Conservation (phyloP, 495 filamentous ascomycete species). For the Penicillium coprophilum region DNA sequence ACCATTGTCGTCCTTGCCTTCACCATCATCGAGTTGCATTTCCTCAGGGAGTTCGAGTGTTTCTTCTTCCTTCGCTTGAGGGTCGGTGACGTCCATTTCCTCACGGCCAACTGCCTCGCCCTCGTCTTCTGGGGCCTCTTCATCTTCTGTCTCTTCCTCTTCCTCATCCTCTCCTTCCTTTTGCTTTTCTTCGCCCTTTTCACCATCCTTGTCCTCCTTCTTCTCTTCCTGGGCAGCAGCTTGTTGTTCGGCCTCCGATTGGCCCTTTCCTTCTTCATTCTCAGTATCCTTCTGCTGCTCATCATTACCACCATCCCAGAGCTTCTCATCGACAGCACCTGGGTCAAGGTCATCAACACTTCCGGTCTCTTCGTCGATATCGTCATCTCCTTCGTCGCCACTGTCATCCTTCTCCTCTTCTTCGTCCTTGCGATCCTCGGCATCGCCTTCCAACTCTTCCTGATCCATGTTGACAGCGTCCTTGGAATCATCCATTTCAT, state of each 20-base stretch:
- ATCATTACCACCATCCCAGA: conserved; percentile 86
- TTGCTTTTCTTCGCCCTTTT: conserved; percentile 45
- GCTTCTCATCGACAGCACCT: conserved; percentile 90
- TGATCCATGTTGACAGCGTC: conserved; percentile 96
- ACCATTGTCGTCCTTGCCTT: conserved; percentile 60
- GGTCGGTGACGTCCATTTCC: conserved; percentile 63
- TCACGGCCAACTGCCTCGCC: conserved; percentile 59
- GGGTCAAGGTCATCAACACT: conserved; percentile 87
- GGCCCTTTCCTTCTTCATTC: conserved; percentile 66
- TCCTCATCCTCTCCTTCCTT: conserved; percentile 53
- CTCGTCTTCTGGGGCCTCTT: conserved; percentile 59
- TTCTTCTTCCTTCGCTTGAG: conserved; percentile 71
- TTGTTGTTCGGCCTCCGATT: conserved; percentile 62
- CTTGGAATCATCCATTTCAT: conserved; percentile 66
- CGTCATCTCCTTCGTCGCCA: conserved; percentile 57
- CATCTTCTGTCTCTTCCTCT: conserved; percentile 57
- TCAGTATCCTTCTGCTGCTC: conserved; percentile 80
- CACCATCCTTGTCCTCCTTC: conserved; percentile 45
- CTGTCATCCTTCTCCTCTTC: conserved; percentile 59
- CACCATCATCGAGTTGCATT: conserved; percentile 65
- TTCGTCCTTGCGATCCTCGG: conserved; percentile 56
- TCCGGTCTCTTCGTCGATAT: conserved; percentile 84
- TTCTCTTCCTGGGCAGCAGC: conserved; percentile 59
- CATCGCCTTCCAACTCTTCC: conserved; percentile 63
- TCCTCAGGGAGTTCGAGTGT: conserved; percentile 66